Conservation (phyloP, 208 protist species). For the Dictyostelium gargantuum region DNA sequence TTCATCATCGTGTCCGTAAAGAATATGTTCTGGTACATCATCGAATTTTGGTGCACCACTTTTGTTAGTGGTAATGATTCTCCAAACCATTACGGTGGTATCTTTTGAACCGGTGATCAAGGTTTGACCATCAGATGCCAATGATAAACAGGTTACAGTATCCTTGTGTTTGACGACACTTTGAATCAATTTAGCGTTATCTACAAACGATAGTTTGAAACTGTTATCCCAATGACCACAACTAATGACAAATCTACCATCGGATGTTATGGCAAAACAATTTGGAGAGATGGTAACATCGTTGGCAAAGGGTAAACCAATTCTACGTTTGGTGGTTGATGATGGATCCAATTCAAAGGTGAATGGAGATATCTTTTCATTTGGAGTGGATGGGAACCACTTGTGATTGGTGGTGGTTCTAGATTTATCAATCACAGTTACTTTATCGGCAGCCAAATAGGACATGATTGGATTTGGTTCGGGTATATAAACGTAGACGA, state of each 20-base stretch:
- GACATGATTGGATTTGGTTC: neutral
- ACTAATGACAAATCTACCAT: constrained; percentile 66
- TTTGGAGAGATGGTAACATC: constrained; percentile 37
- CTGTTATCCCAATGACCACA: constrained; percentile 73
- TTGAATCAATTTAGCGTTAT: constrained; percentile 54
- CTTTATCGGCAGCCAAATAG: constrained; percentile 6
- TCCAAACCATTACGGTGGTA: constrained; percentile 78
- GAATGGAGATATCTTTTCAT: constrained; percentile 48
- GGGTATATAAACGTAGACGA: constrained; percentile 35
- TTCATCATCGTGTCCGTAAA: constrained; percentile 84
- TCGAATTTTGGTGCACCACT: neutral
- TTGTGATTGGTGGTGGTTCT: constrained; percentile 12
- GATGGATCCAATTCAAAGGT: constrained; percentile 66
- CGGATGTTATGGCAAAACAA: constrained; percentile 47
- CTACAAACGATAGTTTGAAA: constrained; percentile 55
- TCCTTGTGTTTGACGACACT: constrained; percentile 76
- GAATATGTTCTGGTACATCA: constrained; percentile 49
- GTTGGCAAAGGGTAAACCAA: constrained; percentile 71
- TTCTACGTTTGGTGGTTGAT: constrained; percentile 11
- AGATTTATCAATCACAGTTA: constrained; percentile 2
- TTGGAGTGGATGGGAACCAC: constrained; percentile 48
- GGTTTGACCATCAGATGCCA: constrained; percentile 50
- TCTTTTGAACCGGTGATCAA: constrained; percentile 77
- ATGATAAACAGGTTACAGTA: constrained; percentile 75
- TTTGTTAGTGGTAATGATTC: neutral